These are phyloP conservation scores for Alternaria tenuissima DNA, from an alignment of 2,329 filamentous ascomycete genomes.

Conservation along the genomic window DNA sequence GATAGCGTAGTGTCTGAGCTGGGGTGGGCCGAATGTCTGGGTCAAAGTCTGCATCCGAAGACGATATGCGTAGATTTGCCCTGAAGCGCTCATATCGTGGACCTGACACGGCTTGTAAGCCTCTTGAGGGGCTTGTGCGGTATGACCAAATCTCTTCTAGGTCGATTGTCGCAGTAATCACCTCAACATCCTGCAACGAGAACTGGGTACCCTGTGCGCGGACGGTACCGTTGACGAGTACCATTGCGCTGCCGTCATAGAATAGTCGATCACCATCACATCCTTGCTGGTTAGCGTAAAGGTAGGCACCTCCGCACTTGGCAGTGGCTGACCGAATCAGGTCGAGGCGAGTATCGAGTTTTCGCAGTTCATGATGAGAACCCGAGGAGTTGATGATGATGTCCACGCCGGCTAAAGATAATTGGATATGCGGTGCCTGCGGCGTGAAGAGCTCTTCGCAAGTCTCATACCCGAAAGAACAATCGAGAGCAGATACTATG, in stretches of 20 bases:
- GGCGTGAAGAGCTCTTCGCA: slow-evolving; percentile 17
- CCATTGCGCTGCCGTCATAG: slow-evolving; percentile 65
- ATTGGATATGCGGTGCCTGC: slow-evolving; percentile 8
- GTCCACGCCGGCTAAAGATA: slow-evolving; percentile 52
- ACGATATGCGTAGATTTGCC: slow-evolving; percentile 56
- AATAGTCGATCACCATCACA: slow-evolving; percentile 51
- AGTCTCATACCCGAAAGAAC: slow-evolving; percentile 12
- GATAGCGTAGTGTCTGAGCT: slow-evolving; percentile 38
- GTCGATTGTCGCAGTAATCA: slow-evolving; percentile 65
- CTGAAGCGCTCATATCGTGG: slow-evolving; percentile 58
- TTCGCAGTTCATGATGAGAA: slow-evolving; percentile 72
- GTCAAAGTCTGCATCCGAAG: slow-evolving; percentile 54
- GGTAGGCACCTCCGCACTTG: slow-evolving; percentile 59
- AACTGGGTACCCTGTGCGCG: slow-evolving; percentile 74
- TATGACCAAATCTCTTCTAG: slow-evolving; percentile 73
- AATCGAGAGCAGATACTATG: slow-evolving; percentile 68
- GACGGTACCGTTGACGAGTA: slow-evolving; percentile 68
- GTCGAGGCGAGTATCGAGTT: slow-evolving; percentile 69
- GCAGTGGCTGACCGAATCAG: slow-evolving; percentile 72
- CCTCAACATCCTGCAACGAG: slow-evolving; percentile 62
- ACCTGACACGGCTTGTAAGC: slow-evolving; percentile 64
- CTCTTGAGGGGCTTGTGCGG: slow-evolving; percentile 64
- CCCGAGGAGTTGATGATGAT: slow-evolving; percentile 66
- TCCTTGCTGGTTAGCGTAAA: slow-evolving; percentile 68
- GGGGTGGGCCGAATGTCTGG: slow-evolving; percentile 56